Evolutionary conservation across 768 basidiomycete species (phyloP).

Genomic region (Pulveroboletus sp.): DNA sequence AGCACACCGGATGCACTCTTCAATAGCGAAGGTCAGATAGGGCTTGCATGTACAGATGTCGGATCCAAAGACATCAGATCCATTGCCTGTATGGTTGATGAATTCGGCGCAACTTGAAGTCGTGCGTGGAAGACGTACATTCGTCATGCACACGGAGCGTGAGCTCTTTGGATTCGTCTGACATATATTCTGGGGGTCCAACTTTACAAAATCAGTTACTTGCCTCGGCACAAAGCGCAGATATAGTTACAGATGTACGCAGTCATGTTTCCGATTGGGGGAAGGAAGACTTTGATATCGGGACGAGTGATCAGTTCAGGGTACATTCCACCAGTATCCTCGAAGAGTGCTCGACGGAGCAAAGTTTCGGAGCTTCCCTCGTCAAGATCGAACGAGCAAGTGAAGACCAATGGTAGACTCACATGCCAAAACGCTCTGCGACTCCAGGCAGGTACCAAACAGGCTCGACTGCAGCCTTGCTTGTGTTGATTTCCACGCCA

Average conservation of each 20-base stretch:
- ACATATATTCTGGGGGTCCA: constrained; percentile 76
- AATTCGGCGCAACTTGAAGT: not conserved
- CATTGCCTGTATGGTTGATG: constrained; percentile 57
- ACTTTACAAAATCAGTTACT: constrained; percentile 41
- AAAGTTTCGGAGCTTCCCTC: constrained; percentile 66
- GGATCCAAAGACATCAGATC: constrained; percentile 94
- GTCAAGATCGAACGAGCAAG: not conserved
- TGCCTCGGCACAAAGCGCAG: not conserved
- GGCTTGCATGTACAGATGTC: constrained; percentile 93
- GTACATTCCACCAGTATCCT: constrained; percentile 95
- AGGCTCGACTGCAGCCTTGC: constrained; percentile 93
- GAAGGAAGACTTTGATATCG: constrained; percentile 93
- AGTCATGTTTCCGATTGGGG: constrained; percentile 88
- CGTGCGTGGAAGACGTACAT: constrained; percentile 46
- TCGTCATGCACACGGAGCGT: constrained; percentile 92
- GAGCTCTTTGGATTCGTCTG: constrained; percentile 72
- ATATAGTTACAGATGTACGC: constrained; percentile 83
- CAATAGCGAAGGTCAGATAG: constrained; percentile 88
- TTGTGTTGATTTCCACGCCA: constrained; percentile 84
- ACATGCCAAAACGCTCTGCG: constrained; percentile 92
- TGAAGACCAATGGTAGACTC: constrained; percentile 27
- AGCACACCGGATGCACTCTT: constrained; percentile 84
- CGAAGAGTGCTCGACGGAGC: constrained; percentile 88
- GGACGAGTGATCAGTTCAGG: constrained; percentile 94
- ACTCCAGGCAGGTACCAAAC: constrained; percentile 96